Percentiles rank a stretch among this genome's conserved stretches.
Conservation (phyloP, 352 stramenopile species). For the Phytopythium vexans region DNA sequence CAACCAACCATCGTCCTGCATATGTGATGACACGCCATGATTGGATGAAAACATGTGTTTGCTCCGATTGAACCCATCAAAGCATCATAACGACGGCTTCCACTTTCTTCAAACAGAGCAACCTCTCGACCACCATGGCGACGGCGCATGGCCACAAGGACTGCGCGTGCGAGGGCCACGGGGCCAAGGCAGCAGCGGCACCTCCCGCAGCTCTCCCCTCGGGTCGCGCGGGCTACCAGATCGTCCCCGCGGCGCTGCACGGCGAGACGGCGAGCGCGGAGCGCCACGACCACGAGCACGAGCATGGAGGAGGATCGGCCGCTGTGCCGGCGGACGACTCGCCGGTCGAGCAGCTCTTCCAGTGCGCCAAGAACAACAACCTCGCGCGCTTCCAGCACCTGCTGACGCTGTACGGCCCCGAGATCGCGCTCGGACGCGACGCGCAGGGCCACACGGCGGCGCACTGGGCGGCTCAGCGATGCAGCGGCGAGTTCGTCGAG, state of each 20-base stretch:
- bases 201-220: too few relatives aligned
- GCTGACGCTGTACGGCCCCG: constrained; percentile 31
- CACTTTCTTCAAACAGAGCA: too few relatives aligned
- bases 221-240: not conserved
- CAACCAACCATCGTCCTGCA: not conserved
- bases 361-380: constrained; percentile 58
- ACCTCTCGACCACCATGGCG: too few relatives aligned
- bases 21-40: too few relatives aligned
- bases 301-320: not conserved
- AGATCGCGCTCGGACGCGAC: constrained; percentile 40
- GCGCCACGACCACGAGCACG: not conserved
- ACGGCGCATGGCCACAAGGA: too few relatives aligned
- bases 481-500: constrained; percentile 49
- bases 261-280: not conserved
- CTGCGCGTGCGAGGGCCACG: too few relatives aligned
- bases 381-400: constrained; percentile 50
- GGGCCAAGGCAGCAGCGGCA: too few relatives aligned
- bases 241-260: not conserved
- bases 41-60: too few relatives aligned
- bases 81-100: too few relatives aligned
- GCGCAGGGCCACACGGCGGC: constrained; percentile 63
- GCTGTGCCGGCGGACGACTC: constrained; percentile 1
- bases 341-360: constrained; percentile 62
- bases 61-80: not conserved
- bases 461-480: constrained; percentile 69